Percentiles rank a stretch among this genome's conserved stretches.
phyloP scores from a whole-genome alignment of 108 stramenopile species.

The Mediolabrus comicus region DNA sequence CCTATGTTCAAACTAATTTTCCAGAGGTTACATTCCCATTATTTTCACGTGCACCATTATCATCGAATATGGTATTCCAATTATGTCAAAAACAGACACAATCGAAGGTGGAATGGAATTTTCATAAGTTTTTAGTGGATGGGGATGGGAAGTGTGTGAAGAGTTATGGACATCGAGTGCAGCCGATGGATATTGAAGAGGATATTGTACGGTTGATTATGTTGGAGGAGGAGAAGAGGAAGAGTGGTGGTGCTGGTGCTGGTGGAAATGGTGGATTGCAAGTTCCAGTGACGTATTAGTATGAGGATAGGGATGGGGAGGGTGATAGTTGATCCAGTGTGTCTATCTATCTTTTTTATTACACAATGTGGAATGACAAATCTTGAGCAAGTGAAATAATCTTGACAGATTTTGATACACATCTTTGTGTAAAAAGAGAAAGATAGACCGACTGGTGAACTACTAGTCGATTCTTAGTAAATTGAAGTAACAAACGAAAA shows the following conservation, averaged over 20 bases:
- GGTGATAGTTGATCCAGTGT: too few relatives aligned
- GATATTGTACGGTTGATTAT: slow-evolving; percentile 66
- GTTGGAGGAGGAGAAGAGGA: slow-evolving; percentile 35
- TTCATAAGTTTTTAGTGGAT: slow-evolving; percentile 81
- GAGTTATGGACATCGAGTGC: slow-evolving; percentile 53
- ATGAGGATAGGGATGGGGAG: not conserved
- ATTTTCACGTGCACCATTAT: slow-evolving; percentile 51
- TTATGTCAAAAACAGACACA: slow-evolving; percentile 52
- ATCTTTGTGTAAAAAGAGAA: not conserved
- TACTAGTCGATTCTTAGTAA: too few relatives aligned
- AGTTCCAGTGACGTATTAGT: not conserved
- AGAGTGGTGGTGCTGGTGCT: slow-evolving; percentile 8
- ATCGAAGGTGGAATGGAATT: slow-evolving; percentile 56
- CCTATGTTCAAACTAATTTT: slow-evolving; percentile 57
- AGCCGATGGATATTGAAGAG: slow-evolving; percentile 54
- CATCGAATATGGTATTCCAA: slow-evolving; percentile 63
- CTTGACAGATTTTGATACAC: not conserved
- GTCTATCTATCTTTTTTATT: too few relatives aligned
- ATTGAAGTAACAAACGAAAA: slow-evolving; percentile 45
- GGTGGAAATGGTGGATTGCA: not conserved
- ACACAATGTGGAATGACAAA: not conserved
- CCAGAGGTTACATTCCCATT: slow-evolving; percentile 65
- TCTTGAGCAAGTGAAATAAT: not conserved
- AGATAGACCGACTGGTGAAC: not conserved
- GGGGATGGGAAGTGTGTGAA: slow-evolving; percentile 64